Evolutionary conservation across 352 stramenopile species (phyloP), one percentile per base, ranked within the genome.

Genomic region (Peronospora farinosa): DNA sequence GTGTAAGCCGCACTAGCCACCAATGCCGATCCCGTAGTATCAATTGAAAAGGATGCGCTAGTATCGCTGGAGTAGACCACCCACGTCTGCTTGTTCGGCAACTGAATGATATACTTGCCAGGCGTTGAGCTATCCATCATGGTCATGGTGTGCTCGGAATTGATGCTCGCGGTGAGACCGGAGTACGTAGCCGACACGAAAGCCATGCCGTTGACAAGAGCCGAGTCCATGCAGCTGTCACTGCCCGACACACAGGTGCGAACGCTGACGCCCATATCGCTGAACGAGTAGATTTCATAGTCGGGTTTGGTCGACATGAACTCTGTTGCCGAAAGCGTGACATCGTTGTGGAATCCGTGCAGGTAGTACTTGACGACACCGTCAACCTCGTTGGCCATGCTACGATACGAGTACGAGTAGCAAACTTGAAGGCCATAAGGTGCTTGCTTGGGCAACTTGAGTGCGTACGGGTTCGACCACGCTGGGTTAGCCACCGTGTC

Each of bases 391-490:
- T 65, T 48, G 8, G 74, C 72, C 48, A 78, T 77, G 25, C 50
- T 30, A 21, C 80, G 74, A 53, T 86, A 80, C 28, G 65, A 68
- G 60, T 85, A 84, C 51, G 78, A 84, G 55, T 86, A 88, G 55
- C 71, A 83, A 16, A 57, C 63, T 42, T 85, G 72, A 5, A 88
- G 17, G 1, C 78, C 78, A 50, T 65, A 86, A 28, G 78, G 78
- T 17, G 67, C 62, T 27, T 69, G 47, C 21, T 73, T 59, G 8
- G 72, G 69, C n/a, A 86, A 36, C 49, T 79, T 81, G 54, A 91
- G 46, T 2, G 80, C 76, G 51, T 87, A 91, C 41, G 80, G 77
- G 65, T 88, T 88, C 7, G 74, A 69, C 73, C 76, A 92, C 9
- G 67, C 78, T 1, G 75, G 77, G 43, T 81, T 72, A 16, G 73